These are phyloP conservation scores for Piper betle DNA, from an alignment of 164 flowering plant genomes.

Conservation along the genomic window DNA sequence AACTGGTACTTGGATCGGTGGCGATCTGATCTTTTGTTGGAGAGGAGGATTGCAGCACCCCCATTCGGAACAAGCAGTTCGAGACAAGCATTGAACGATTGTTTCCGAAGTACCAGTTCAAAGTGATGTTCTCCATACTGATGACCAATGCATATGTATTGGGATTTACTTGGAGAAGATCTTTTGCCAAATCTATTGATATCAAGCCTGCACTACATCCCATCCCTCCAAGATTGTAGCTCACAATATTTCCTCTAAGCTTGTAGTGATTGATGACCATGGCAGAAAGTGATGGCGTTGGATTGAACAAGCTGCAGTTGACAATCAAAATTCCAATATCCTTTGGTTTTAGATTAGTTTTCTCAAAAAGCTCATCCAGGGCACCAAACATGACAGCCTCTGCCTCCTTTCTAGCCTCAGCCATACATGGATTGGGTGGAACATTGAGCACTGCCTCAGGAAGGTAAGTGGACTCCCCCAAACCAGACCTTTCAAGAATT, in stretches of 20 bases:
- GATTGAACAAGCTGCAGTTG: slow-evolving; percentile 77
- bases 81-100: slow-evolving; percentile 79
- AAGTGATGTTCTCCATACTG: slow-evolving; percentile 72
- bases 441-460: slow-evolving; percentile 60
- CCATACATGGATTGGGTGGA: slow-evolving; percentile 74
- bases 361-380: slow-evolving; percentile 49
- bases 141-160: slow-evolving; percentile 64
- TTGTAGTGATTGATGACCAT: slow-evolving; percentile 78
- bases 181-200: slow-evolving; percentile 64
- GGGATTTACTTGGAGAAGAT: slow-evolving; percentile 71
- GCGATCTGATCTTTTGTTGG: slow-evolving; percentile 53
- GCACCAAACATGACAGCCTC: slow-evolving; percentile 75
- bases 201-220: slow-evolving; percentile 83
- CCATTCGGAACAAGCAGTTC: slow-evolving; percentile 77
- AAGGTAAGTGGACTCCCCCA: slow-evolving; percentile 60
- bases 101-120: slow-evolving; percentile 77
- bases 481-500: slow-evolving; percentile 67
- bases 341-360: slow-evolving; percentile 50
- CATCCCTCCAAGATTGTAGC: slow-evolving; percentile 72
- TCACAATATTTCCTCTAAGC: slow-evolving; percentile 60
- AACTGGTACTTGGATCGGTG: slow-evolving; percentile 54
- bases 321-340: slow-evolving; percentile 61
- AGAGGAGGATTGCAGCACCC: slow-evolving; percentile 73
- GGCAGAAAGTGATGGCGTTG: slow-evolving; percentile 72
- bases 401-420: slow-evolving; percentile 71